Evolutionary conservation across 768 basidiomycete species (phyloP), one percentile per base, ranked within the genome.

Genomic region (Rhodotorula graminis): DNA sequence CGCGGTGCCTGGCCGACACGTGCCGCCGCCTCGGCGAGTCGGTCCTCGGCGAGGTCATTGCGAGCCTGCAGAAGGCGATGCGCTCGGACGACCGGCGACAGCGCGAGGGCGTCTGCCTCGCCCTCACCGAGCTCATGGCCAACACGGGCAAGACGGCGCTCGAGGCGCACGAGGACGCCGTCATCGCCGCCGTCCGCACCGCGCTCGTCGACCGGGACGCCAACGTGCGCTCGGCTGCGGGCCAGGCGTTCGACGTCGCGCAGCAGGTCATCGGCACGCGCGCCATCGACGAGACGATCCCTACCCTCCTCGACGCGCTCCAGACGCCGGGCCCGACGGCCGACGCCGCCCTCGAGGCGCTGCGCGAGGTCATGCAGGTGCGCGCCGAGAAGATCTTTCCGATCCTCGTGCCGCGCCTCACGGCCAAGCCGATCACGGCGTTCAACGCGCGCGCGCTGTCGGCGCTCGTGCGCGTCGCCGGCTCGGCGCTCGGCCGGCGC

Each of bases 301-400:
- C 96, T 0, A 98, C 95, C 0, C 81, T 98, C 0, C 81, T 99
- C 65, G 93, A 93, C 77, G 95, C 95, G 3, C 88, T 98, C 49
- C 88, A 92, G 27, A 90, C 93, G 80, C 92, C 93, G 23, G 94
- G 94, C 10, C 90, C 89, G 77, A 87, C 90, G 29, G 95, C 95
- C n/a, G 93, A 92, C 18, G 97, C 95, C 25, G 95, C 96, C 19
- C 84, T 98, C 49, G 89, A 93, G 78, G 96, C 96, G 0, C 83
- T 98, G 52, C 88, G 85, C 67, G 95, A 98, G 83, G 75, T 65
- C 55, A 70, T 66, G 59, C 80, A 93, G 90, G 91, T 97, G 76
- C 92, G 94, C 52, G 92, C 95, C 23, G 85, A 89, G 53, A 93
- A 91, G 18, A 93, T 98, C 52, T 98, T 98, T 91, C 96, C 96